Evolutionary conservation across 805 yeast genomes (phyloP), one percentile per base, ranked within the genome.

Genomic region (Ogataea pini): DNA sequence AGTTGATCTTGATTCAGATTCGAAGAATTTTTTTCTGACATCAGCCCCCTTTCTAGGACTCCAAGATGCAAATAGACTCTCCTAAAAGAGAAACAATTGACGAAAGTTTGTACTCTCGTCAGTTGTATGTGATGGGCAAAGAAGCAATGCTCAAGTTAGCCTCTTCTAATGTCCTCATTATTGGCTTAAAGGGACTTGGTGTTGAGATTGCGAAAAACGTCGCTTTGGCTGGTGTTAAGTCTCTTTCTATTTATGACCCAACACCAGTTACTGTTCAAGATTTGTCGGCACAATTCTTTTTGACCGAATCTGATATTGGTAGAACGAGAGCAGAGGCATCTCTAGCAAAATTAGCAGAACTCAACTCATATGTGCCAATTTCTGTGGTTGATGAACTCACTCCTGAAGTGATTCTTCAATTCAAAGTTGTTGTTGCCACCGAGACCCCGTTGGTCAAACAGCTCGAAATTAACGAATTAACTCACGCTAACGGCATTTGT

Each of bases 131-230:
- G 44, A 72, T 94, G 56, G 99, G 99, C 53, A 90, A 89, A 61
- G 99, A 94, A 57, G 99, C 99, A 44, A 94, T 94, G 99, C 75
- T 91, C 60, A 88, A 89, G 68, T 88, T 94, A 97, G 96, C 91
- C 61, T 77, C 80, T 56, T 90, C 98, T 20, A 89, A 87, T 60
- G 97, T 94, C n/a, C 78, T 94, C 42, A 77, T 94, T 41, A 80
- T 91, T 54, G 99, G 99, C 3, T 73, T 92, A 48, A 85, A 82
- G 64, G 99, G 99, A 41, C 73, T 94, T 41, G 99, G 99, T 62
- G 79, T 89, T 36, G 99, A 94, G 71, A 89, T 94, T 49, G 97
- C 99, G 19, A 94, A 94, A 71, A 94, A 94, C 69, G 89, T 94
- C 47, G 95, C 96, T 0, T 76, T 94, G 32, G 99, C 99, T 2